Evolutionary conservation across 2,329 filamentous ascomycete genomes (phyloP), one percentile per base, ranked within the genome.

Genomic region (Scortechinia acanthostroma): DNA sequence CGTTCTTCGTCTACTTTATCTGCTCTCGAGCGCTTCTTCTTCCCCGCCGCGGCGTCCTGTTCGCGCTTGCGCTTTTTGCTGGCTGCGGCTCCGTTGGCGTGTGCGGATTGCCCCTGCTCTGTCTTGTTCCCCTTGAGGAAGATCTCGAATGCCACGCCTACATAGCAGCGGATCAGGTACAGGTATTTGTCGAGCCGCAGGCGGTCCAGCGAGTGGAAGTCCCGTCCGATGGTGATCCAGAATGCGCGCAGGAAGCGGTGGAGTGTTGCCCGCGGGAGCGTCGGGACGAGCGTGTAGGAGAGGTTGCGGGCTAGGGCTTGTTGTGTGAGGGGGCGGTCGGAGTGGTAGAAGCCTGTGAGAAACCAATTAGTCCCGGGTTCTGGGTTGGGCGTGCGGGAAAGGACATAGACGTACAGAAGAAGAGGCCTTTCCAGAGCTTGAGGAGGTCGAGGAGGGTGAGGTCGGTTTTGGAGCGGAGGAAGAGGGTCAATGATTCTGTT

Each of bases 361-460:
- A 30, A 30, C 25, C 25, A n/a, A 30, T 30, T 30, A 30, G 25
- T 30, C n/a, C n/a, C n/a, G n/a, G n/a, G 25, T 10, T n/a, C n/a
- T 30, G 25, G 25, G n/a, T 30, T 30, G 25, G n/a, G 25, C 10
- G 25, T 15, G 14, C 30, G 35, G 23, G 22, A 21, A 3, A 16
- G 16, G 25, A 4, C 19, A 22, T 33, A 2, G 17, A 51, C 69
- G 44, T 68, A 75, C 76, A 79, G 64, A 77, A 83, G 56, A 80
- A 81, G 2, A 83, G 61, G 2, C 76, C 78, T 56, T 81, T 81
- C 77, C 77, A 81, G 52, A 82, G 64, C 57, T 82, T 82, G 33
- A 80, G 59, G 2, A 79, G 60, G 45, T 82, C 77, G 42, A 79
- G 58, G 22, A 71, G 61, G 19, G 69, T 64, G 46, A 82, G 66